A percentile compares a stretch with the other conserved stretches of the same genome.
phyloP scores from a whole-genome alignment of 129 eudicot species.

The Helichrysum umbraculigerum region DNA sequence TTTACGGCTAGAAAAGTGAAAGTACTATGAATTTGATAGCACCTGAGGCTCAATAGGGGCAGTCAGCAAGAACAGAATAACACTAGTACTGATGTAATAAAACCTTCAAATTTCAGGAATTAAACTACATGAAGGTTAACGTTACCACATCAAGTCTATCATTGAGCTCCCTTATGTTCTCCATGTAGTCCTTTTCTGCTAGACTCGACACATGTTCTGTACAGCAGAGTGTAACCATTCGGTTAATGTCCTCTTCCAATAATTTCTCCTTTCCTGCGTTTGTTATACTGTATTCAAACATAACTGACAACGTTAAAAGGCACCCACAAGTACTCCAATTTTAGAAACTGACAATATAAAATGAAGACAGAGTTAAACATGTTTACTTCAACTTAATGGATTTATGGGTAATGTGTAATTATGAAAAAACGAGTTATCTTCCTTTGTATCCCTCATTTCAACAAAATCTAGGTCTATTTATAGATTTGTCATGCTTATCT shows the following conservation, averaged over 20 bases:
- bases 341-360: neutral
- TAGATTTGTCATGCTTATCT: no score
- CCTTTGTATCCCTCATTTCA: no score
- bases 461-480: no score
- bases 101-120: neutral
- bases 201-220: slow-evolving; percentile 13
- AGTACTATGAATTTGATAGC: no score
- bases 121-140: neutral
- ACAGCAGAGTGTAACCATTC: neutral
- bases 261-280: slow-evolving; percentile 24
- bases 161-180: slow-evolving; percentile 37
- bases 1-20: neutral
- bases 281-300: slow-evolving; percentile 34
- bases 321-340: neutral
- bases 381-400: neutral
- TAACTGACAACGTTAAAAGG: neutral
- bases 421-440: no score
- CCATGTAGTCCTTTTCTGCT: slow-evolving; percentile 27
- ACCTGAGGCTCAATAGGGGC: neutral
- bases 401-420: no score
- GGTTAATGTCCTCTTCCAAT: slow-evolving; percentile 10
- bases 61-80: neutral
- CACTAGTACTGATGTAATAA: neutral
- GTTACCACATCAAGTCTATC: slow-evolving; percentile 39
- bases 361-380: neutral